Evolutionary conservation across 805 yeast species (phyloP).

Genomic region (Yamadazyma sp.): DNA sequence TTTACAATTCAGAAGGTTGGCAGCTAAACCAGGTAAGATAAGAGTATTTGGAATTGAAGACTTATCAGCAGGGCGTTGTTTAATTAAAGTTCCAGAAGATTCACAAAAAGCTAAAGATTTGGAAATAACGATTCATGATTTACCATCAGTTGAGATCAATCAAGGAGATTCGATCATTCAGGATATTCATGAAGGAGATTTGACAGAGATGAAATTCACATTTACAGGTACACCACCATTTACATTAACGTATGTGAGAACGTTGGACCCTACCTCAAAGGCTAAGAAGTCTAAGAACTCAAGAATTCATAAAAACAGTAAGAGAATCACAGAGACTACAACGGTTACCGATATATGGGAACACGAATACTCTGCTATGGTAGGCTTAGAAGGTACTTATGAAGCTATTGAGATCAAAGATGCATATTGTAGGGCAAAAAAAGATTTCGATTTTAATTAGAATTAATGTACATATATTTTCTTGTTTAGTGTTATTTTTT

Average conservation of each 20-base stretch:
- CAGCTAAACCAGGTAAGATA: slow-evolving; percentile 78
- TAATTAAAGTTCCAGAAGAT: slow-evolving; percentile 50
- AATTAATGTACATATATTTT: slow-evolving; percentile 1
- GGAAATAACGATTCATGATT: slow-evolving; percentile 38
- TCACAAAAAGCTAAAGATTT: slow-evolving; percentile 31
- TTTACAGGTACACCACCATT: slow-evolving; percentile 92
- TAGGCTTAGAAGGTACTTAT: slow-evolving; percentile 88
- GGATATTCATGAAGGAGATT: slow-evolving; percentile 93
- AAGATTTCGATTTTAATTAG: slow-evolving; percentile 6
- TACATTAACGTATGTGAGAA: slow-evolving; percentile 77
- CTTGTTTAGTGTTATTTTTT: not conserved
- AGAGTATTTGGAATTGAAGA: slow-evolving; percentile 69
- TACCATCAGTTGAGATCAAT: slow-evolving; percentile 76
- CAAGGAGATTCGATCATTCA: slow-evolving; percentile 74
- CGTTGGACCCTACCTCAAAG: slow-evolving; percentile 30
- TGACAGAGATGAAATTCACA: slow-evolving; percentile 78
- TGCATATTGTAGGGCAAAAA: slow-evolving; percentile 57
- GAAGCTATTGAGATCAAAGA: slow-evolving; percentile 91
- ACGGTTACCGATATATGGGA: slow-evolving; percentile 66
- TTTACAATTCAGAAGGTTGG: slow-evolving; percentile 56
- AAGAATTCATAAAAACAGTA: slow-evolving; percentile 12
- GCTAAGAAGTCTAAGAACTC: slow-evolving; percentile 24
- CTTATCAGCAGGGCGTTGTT: slow-evolving; percentile 67
- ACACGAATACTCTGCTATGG: slow-evolving; percentile 65
- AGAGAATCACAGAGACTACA: slow-evolving; percentile 20